These are phyloP conservation scores for Iberis pinnata DNA, from an alignment of 345 rosid genomes.

Conservation along the genomic window DNA sequence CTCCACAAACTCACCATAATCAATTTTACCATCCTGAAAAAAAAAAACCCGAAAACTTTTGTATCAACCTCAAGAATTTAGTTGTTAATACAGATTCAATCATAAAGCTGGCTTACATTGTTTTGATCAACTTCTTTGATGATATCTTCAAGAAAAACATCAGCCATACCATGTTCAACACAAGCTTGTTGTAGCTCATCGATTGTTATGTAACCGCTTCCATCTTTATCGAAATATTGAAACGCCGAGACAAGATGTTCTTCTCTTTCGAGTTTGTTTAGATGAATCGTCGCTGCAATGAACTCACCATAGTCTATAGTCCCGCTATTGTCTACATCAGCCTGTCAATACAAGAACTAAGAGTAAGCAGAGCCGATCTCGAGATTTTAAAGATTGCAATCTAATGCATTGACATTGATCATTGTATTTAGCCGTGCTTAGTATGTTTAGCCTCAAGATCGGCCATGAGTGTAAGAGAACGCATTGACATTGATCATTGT, in stretches of 20 bases:
- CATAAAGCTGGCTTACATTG: not conserved
- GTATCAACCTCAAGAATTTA: no score
- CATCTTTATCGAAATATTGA: not conserved
- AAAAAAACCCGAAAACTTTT: no score
- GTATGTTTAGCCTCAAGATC: no score
- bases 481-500: no score
- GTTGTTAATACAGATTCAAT: no score
- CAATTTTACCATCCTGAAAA: not conserved
- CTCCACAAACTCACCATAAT: not conserved
- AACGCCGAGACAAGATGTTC: not conserved
- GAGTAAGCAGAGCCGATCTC: no score
- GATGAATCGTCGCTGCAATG: not conserved
- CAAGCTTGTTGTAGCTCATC: not conserved
- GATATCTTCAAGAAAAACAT: not conserved
- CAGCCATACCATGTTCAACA: not conserved
- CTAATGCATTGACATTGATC: no score
- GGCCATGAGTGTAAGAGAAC: no score
- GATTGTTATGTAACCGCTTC: not conserved
- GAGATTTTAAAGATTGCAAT: no score
- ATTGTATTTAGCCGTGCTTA: no score
- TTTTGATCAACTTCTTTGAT: not conserved
- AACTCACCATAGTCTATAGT: not conserved
- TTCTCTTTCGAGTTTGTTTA: not conserved
- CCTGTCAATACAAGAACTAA: not conserved
- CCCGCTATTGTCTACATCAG: not conserved